Conservation (phyloP, 495 filamentous ascomycete species). For the Penicillium manginii region DNA sequence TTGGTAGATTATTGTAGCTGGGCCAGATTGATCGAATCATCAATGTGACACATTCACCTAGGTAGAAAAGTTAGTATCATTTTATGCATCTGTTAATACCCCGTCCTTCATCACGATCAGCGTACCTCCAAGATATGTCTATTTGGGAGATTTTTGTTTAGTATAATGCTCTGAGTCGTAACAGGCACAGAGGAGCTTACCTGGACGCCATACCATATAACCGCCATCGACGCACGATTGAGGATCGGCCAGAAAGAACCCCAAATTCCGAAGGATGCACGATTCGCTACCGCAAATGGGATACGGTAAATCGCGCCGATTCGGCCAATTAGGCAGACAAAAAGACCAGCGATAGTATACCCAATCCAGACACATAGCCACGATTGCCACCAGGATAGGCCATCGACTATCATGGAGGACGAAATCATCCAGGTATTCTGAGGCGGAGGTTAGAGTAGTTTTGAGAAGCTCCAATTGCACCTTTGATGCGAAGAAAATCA, state of each 20-base stretch:
- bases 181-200: conserved; percentile 1
- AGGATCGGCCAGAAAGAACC: conserved; percentile 86
- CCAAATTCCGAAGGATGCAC: conserved; percentile 83
- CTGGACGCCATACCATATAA: conserved; percentile 73
- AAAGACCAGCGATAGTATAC: conserved; percentile 72
- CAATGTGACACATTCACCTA: conserved; percentile 70
- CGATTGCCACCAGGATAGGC: conserved; percentile 90
- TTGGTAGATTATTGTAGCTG: conserved; percentile 62
- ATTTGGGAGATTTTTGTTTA: too few relatives aligned
- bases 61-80: too few relatives aligned
- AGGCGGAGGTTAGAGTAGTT: too few relatives aligned
- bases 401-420: conserved; percentile 72
- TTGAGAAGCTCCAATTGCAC: too few relatives aligned
- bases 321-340: conserved; percentile 75
- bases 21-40: conserved; percentile 83
- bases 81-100: too few relatives aligned
- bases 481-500: too few relatives aligned
- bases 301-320: conserved; percentile 85
- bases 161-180: not conserved
- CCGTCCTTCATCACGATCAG: too few relatives aligned
- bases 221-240: conserved; percentile 85
- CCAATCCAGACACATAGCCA: conserved; percentile 89
- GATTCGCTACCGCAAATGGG: conserved; percentile 75
- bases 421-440: conserved; percentile 94
- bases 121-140: conserved; percentile 75